phyloP scores from a whole-genome alignment of 495 filamentous ascomycete species.

The Penicillium cinerascens region DNA sequence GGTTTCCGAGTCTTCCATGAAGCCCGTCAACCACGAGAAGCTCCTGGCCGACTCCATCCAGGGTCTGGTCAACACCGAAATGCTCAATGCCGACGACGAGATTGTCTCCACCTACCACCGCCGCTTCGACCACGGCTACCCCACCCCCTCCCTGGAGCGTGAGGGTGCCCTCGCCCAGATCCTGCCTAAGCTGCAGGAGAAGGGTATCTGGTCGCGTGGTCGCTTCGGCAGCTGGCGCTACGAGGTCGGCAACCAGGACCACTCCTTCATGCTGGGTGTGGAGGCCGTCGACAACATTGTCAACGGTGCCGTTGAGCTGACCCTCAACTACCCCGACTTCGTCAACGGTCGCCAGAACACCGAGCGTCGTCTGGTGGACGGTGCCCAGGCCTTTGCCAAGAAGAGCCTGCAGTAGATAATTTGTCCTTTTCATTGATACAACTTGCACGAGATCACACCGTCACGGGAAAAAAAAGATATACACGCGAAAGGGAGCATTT shows the following conservation, averaged over 20 bases:
- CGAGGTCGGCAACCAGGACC: constrained; percentile 96
- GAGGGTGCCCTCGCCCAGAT: constrained; percentile 91
- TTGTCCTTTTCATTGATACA: constrained; percentile 19
- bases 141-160: constrained; percentile 90
- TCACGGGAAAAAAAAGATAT: constrained; percentile 20
- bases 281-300: constrained; percentile 96
- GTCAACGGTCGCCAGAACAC: constrained; percentile 88
- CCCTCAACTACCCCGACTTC: constrained; percentile 98
- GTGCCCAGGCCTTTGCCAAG: constrained; percentile 60
- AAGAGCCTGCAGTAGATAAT: constrained; percentile 39
- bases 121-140: constrained; percentile 98
- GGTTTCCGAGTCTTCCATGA: constrained; percentile 93
- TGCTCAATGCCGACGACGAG: constrained; percentile 86
- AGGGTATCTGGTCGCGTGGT: constrained; percentile 92
- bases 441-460: constrained; percentile 24
- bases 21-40: constrained; percentile 81
- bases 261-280: constrained; percentile 97
- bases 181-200: constrained; percentile 83
- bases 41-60: constrained; percentile 88
- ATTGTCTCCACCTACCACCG: constrained; percentile 99
- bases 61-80: constrained; percentile 94
- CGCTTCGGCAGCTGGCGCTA: constrained; percentile 98
- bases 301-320: constrained; percentile 90
- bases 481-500: constrained; percentile 27
- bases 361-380: constrained; percentile 83